Evolutionary conservation across 2,329 filamentous ascomycete genomes (phyloP), one percentile per base, ranked within the genome.

Genomic region (Aspergillus fischeri): DNA sequence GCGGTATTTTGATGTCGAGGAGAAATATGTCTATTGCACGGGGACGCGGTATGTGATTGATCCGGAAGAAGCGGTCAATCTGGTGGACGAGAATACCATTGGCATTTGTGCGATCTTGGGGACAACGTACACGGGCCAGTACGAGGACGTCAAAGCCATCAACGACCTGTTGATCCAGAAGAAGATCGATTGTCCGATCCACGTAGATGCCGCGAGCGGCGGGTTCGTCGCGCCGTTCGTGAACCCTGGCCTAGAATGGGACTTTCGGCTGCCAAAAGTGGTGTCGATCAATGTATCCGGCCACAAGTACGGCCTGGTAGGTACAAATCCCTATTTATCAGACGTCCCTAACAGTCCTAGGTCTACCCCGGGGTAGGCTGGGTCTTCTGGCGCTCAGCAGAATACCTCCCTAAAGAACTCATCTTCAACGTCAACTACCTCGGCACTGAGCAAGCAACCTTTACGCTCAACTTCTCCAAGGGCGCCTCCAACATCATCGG

Each of bases 71-170:
- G 84, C 90, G 1, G 83, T 81, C 65, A 70, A 89, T 64, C 87
- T 87, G 60, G 80, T 90, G 35, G 87, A 91, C 60, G 87, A 90
- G 72, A 90, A 90, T 63, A 91, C 88, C 0, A 90, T 91, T 63
- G 88, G 88, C n/a, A 77, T 91, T 0, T 90, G 89, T 65, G 85
- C 88, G 0, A 90, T 90, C 53, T 67, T 91, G 4, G 87, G 88
- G 3, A 86, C 81, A 52, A 91, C 88, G 0, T 91, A 90, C 63
- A 91, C 88, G 0, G 87, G 88, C 0, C 86, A 90, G 66, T 90
- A 86, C 60, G 87, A 90, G 71, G 86, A 87, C 0, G 86, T 90
- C 0, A 83, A 89, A 68, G 83, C 86, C 65, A 82, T 91, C 21
- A 84, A 82, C 21, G 79, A 85, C 20, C 81, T 90, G 11, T 75